A percentile compares a stretch with the other conserved stretches of the same genome.
These are phyloP conservation scores for Saccharomyces eubayanus DNA, from an alignment of 805 yeast genomes.

Conservation along the genomic window DNA sequence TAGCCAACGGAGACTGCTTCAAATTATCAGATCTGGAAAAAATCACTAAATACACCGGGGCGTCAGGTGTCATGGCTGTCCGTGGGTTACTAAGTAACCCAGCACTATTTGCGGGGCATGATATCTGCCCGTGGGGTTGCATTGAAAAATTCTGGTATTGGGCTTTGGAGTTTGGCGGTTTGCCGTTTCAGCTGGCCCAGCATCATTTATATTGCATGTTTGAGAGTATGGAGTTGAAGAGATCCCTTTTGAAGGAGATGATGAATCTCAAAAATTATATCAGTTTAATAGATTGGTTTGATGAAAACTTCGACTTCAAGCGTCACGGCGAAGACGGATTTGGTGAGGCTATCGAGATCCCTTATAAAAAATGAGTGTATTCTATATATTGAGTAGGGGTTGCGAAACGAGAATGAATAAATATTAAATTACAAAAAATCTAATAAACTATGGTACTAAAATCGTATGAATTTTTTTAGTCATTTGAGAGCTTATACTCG, in stretches of 20 bases:
- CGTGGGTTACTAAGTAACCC: constrained; percentile 84
- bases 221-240: constrained; percentile 41
- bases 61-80: constrained; percentile 93
- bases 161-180: constrained; percentile 62
- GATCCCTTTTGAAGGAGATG: constrained; percentile 47
- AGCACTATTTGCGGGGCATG: constrained; percentile 69
- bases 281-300: constrained; percentile 79
- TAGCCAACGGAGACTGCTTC: constrained; percentile 97
- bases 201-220: constrained; percentile 89
- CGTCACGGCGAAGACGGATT: constrained; percentile 64
- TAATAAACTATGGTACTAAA: background rate
- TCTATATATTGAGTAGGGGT: background rate
- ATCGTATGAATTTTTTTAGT: background rate
- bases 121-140: constrained; percentile 82
- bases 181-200: constrained; percentile 76
- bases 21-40: constrained; percentile 50
- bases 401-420: background rate
- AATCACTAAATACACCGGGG: constrained; percentile 61
- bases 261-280: constrained; percentile 51
- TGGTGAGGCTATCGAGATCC: constrained; percentile 45
- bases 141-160: constrained; percentile 77
- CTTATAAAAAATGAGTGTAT: constrained; percentile 23
- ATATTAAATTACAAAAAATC: background rate
- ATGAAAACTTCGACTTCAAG: constrained; percentile 53
- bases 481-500: background rate